Conservation (phyloP, 768 basidiomycete genomes). For the Cystobasidium tubakii region DNA sequence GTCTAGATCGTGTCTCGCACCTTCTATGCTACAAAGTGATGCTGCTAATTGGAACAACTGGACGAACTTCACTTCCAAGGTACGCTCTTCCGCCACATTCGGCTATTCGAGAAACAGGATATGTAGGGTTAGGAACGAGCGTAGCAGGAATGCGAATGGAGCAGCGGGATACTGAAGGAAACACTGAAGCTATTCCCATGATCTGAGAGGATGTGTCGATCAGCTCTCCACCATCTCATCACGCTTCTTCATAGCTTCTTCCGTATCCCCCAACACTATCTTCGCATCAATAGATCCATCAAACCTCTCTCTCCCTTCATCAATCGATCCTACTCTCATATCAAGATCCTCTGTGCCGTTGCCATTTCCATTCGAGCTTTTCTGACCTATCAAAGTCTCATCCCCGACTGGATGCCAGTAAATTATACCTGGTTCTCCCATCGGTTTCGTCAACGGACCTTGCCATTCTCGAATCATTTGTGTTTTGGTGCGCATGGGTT, state of each 20-base stretch:
- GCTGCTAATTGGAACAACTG: too few species aligned
- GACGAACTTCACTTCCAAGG: too few species aligned
- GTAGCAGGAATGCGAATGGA: too few species aligned
- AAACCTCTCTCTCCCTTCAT: background rate
- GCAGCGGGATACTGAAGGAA: too few species aligned
- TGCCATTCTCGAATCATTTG: conserved; percentile 30
- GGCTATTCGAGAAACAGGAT: too few species aligned
- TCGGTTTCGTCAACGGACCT: conserved; percentile 13
- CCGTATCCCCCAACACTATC: background rate
- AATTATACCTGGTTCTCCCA: conserved; percentile 28
- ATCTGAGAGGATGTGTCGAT: too few species aligned
- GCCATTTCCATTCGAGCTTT: background rate
- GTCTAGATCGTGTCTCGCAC: background rate
- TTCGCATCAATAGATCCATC: background rate
- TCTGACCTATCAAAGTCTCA: background rate
- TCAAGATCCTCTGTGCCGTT: background rate
- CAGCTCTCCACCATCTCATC: background rate
- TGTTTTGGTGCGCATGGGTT: conserved; percentile 11
- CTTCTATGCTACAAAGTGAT: conserved; percentile 1
- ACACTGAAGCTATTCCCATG: too few species aligned
- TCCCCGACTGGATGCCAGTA: conserved; percentile 26
- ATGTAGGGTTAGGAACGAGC: too few species aligned
- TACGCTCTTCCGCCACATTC: too few species aligned
- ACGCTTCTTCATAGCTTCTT: background rate
- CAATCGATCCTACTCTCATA: background rate